phyloP scores from a whole-genome alignment of 2,329 filamentous ascomycete genomes.

The Pochonia chlamydosporia region DNA sequence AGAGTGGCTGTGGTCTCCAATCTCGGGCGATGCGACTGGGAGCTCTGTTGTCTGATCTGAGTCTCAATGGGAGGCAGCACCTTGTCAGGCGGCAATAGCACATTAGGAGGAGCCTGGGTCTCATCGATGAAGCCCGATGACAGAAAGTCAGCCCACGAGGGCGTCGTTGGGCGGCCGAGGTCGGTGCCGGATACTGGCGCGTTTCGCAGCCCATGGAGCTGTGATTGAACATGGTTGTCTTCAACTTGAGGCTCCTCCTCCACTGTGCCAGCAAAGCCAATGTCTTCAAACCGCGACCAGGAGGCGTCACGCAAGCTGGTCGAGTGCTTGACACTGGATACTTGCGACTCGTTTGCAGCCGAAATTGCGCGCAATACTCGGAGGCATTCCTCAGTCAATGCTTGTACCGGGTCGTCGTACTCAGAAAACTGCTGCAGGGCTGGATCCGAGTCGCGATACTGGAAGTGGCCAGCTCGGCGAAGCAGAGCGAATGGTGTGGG shows the following conservation, averaged over 20 bases:
- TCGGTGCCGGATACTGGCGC: conserved; percentile 64
- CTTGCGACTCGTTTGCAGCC: conserved; percentile 77
- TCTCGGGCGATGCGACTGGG: conserved; percentile 73
- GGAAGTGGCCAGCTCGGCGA: conserved; percentile 87
- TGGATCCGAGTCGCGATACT: conserved; percentile 83
- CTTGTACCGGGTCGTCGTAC: conserved; percentile 82
- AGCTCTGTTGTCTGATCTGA: conserved; percentile 69
- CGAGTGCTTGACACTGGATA: conserved; percentile 63
- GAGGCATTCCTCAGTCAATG: conserved; percentile 88
- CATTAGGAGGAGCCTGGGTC: conserved; percentile 55
- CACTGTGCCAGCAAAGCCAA: conserved; percentile 76
- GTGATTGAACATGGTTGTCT: conserved; percentile 51
- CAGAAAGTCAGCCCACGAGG: conserved; percentile 97
- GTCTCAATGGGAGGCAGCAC: conserved; percentile 78
- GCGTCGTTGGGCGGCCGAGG: conserved; percentile 79
- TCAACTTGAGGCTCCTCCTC: conserved; percentile 54
- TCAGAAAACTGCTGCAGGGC: conserved; percentile 82
- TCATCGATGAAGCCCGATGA: conserved; percentile 87
- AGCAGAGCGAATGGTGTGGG: conserved; percentile 89
- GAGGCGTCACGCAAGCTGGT: conserved; percentile 77
- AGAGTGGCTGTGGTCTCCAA: conserved; percentile 60
- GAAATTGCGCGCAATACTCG: conserved; percentile 87
- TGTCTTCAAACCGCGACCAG: conserved; percentile 94
- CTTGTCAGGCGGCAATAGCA: conserved; percentile 88
- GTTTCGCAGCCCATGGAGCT: conserved; percentile 49